Evolutionary conservation across 139 green algal genomes (phyloP).

Genomic region (Coelastrella sp.): DNA sequence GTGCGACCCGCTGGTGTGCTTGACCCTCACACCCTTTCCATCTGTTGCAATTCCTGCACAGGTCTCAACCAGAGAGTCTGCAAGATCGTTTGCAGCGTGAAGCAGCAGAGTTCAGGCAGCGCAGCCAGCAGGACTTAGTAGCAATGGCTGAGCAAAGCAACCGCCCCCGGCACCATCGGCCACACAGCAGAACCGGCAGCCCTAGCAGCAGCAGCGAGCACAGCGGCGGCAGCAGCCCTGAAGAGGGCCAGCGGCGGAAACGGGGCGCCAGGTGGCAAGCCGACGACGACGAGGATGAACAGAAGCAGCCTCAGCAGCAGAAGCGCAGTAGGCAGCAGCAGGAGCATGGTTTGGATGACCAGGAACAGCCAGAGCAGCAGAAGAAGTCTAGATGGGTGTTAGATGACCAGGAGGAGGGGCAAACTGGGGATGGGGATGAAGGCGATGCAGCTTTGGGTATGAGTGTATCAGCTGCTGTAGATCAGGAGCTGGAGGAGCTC

Average conservation of each 20-base stretch:
- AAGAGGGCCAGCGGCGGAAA: neutral
- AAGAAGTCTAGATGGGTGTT: constrained; percentile 8
- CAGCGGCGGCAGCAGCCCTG: constrained; percentile 27
- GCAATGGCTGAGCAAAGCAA: neutral
- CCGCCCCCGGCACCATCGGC: constrained; percentile 44
- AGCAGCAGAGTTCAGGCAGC: constrained; percentile 52
- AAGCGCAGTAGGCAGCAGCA: neutral
- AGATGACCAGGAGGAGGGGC: constrained; percentile 9
- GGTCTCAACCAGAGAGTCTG: constrained; percentile 17
- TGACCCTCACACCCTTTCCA: too few species aligned
- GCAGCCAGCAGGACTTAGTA: constrained; percentile 19
- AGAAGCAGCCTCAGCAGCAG: constrained; percentile 31
- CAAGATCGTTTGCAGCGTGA: constrained; percentile 54
- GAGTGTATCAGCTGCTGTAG: neutral
- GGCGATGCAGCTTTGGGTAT: neutral
- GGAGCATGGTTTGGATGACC: neutral
- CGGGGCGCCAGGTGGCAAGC: neutral
- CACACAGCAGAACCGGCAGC: neutral
- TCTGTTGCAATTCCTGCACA: too few species aligned
- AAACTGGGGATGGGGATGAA: constrained; percentile 13
- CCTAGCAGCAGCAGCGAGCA: neutral
- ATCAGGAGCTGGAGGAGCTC: constrained; percentile 41
- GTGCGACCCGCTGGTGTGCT: too few species aligned
- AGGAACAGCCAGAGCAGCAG: constrained; percentile 29
- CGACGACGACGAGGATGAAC: neutral